These are phyloP conservation scores for Pseudoneurospora amorphoporcata DNA, from an alignment of 495 filamentous ascomycete genomes.

Conservation along the genomic window DNA sequence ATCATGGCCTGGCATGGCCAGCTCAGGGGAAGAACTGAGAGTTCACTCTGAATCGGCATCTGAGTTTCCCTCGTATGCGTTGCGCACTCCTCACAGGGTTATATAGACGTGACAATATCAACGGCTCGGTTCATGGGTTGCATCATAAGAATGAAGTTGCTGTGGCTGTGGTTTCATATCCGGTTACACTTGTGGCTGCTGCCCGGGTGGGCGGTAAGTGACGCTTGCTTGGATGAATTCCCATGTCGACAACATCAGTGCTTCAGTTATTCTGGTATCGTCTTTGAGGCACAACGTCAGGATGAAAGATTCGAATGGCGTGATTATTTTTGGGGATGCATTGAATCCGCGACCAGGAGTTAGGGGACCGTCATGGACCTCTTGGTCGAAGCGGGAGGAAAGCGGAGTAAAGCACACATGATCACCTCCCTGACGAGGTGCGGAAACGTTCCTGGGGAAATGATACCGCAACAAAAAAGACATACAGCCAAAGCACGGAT, in stretches of 20 bases:
- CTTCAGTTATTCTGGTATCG: not conserved
- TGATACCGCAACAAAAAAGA: not conserved
- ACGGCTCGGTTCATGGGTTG: not conserved
- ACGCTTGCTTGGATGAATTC: not conserved
- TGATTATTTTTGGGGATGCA: not conserved
- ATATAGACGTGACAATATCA: not conserved
- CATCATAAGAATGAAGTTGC: not conserved
- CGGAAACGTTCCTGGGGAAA: not conserved
- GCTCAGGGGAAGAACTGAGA: not conserved
- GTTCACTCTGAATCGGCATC: not conserved
- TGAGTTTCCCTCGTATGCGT: not conserved
- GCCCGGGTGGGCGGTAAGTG: not conserved
- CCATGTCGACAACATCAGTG: not conserved
- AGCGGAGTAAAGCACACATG: not conserved
- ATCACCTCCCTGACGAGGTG: not conserved
- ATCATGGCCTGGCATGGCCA: not conserved
- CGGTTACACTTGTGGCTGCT: not conserved
- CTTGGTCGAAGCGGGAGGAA: not conserved
- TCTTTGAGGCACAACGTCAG: not conserved
- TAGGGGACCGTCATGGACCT: not conserved
- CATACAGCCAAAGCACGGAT: too few species aligned
- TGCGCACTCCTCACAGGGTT: not conserved
- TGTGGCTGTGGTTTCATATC: not conserved
- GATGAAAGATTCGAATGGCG: not conserved
- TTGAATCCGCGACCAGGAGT: not conserved